Conservation (phyloP, 768 basidiomycete genomes). For the Tricholoma sp. region DNA sequence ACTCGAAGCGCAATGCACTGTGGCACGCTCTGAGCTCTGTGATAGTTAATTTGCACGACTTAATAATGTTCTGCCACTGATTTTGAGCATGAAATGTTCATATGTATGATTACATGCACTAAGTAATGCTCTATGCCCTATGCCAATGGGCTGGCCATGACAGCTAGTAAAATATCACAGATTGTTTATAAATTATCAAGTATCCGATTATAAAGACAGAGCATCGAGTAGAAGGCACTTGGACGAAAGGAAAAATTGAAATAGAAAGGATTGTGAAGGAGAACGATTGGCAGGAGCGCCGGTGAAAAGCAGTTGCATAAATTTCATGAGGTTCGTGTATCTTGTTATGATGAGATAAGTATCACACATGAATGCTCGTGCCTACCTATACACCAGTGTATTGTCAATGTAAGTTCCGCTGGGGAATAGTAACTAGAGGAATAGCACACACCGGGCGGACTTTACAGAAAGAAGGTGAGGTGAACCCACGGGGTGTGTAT, state of each 20-base stretch:
- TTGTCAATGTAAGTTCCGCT: background rate
- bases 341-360: background rate
- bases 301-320: constrained; percentile 6
- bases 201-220: constrained; percentile 14
- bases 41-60: too few relatives aligned
- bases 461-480: constrained; percentile 6
- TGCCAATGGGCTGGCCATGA: too few relatives aligned
- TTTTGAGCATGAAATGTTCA: background rate
- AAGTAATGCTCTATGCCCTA: constrained; percentile 1
- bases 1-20: too few relatives aligned
- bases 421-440: background rate
- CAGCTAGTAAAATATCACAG: constrained; percentile 11
- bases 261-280: constrained; percentile 17
- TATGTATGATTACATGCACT: constrained; percentile 1
- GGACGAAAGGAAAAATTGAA: constrained; percentile 7
- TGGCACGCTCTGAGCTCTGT: too few relatives aligned
- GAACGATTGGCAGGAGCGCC: constrained; percentile 15
- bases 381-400: constrained; percentile 1
- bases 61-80: background rate
- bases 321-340: background rate
- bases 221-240: background rate
- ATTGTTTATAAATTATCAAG: constrained; percentile 17
- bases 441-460: constrained; percentile 7
- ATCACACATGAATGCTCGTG: constrained; percentile 8
- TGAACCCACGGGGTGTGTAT: constrained; percentile 2